phyloP scores from a whole-genome alignment of 2,329 filamentous ascomycete species.

The Xylaria sp. region DNA sequence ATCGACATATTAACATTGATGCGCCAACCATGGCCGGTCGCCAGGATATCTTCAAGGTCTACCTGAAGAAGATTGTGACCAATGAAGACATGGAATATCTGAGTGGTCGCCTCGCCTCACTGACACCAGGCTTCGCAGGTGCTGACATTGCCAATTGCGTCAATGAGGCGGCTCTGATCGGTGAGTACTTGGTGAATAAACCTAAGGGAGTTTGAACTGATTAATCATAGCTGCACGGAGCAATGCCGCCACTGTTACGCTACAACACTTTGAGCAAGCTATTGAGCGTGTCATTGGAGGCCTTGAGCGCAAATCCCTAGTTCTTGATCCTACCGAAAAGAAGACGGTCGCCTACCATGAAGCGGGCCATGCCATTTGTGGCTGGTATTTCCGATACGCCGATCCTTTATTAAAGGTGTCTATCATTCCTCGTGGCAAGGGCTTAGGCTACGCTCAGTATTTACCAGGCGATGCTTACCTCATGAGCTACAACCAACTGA shows the following conservation, averaged over 20 bases:
- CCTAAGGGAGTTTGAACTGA: slow-evolving; percentile 53
- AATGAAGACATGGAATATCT: slow-evolving; percentile 89
- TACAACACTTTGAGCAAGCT: slow-evolving; percentile 95
- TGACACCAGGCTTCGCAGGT: slow-evolving; percentile 96
- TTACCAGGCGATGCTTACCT: slow-evolving; percentile 95
- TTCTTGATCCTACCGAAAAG: slow-evolving; percentile 94
- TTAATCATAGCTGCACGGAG: slow-evolving; percentile 76
- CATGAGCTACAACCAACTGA: slow-evolving; percentile 94
- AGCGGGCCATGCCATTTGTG: slow-evolving; percentile 97
- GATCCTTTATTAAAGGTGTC: slow-evolving; percentile 98
- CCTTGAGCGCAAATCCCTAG: slow-evolving; percentile 95
- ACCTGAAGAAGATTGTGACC: slow-evolving; percentile 94
- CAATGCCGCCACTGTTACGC: slow-evolving; percentile 82
- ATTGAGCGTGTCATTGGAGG: slow-evolving; percentile 98
- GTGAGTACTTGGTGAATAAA: slow-evolving; percentile 63
- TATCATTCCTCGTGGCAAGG: slow-evolving; percentile 95
- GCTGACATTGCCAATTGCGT: slow-evolving; percentile 99
- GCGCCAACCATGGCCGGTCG: slow-evolving; percentile 95
- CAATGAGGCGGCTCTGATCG: slow-evolving; percentile 96
- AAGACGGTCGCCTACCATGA: slow-evolving; percentile 97
- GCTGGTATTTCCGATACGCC: slow-evolving; percentile 97
- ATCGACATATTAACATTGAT: slow-evolving; percentile 95
- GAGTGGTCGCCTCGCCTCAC: slow-evolving; percentile 85
- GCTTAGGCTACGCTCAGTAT: slow-evolving; percentile 96
- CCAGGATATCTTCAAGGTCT: slow-evolving; percentile 95